Evolutionary conservation across 1,139 yeast species (phyloP).

Genomic region (Lodderomyces oxycetoniae): DNA sequence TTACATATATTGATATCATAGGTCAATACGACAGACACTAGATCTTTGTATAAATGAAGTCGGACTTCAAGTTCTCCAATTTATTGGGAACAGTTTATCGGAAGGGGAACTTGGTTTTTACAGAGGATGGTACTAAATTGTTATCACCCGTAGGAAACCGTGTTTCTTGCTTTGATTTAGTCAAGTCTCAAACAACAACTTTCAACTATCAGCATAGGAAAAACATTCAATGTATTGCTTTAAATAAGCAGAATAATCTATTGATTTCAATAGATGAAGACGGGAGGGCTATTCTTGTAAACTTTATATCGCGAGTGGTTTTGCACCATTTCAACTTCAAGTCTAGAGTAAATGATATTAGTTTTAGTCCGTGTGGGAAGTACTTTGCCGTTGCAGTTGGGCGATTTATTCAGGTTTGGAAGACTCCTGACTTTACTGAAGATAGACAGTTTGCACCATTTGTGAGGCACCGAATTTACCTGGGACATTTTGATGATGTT

Average conservation of each 20-base stretch:
- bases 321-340: constrained; percentile 92
- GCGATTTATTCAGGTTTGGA: constrained; percentile 88
- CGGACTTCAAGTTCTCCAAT: constrained; percentile 66
- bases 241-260: constrained; percentile 77
- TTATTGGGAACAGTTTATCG: constrained; percentile 91
- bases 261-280: constrained; percentile 84
- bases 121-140: constrained; percentile 78
- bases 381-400: constrained; percentile 84
- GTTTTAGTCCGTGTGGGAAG: constrained; percentile 86
- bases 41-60: constrained; percentile 32
- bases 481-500: constrained; percentile 89
- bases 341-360: constrained; percentile 65
- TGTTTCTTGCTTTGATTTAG: constrained; percentile 81
- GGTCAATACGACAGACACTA: background rate
- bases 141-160: constrained; percentile 94
- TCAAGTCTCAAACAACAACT: constrained; percentile 82
- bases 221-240: constrained; percentile 72
- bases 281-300: constrained; percentile 90
- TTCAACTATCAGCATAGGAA: constrained; percentile 90
- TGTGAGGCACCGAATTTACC: constrained; percentile 80
- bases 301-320: constrained; percentile 80
- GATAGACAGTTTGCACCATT: constrained; percentile 94
- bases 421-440: constrained; percentile 71
- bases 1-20: background rate
- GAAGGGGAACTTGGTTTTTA: constrained; percentile 83